Conservation (phyloP, 176 grass and related monocot genomes). For the Oryza rufipogon region DNA sequence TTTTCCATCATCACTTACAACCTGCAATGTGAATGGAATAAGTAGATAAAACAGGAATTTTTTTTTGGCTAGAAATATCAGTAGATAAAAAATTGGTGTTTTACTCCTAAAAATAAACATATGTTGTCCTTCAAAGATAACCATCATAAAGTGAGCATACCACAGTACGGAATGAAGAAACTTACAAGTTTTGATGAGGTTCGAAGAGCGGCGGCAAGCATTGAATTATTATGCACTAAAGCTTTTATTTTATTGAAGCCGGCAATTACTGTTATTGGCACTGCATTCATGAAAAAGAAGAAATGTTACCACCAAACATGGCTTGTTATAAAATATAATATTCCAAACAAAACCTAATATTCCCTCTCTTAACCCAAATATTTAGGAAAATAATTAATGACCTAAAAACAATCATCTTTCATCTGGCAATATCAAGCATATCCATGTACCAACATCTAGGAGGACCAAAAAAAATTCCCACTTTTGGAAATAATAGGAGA, state of each 20-base stretch:
- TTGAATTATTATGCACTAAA: conserved; percentile 63
- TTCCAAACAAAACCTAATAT: not conserved
- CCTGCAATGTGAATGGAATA: conserved; percentile 46
- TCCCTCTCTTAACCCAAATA: not conserved
- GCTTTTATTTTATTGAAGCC: conserved; percentile 98
- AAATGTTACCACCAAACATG: conserved; percentile 29
- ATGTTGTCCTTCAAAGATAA: not conserved
- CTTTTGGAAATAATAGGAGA: conserved; percentile 8
- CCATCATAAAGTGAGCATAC: not conserved
- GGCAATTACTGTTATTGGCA: conserved; percentile 91
- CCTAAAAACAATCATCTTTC: not conserved
- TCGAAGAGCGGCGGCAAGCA: conserved; percentile 77
- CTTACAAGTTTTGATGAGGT: conserved; percentile 93
- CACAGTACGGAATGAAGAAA: conserved; percentile 26
- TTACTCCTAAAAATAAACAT: not conserved
- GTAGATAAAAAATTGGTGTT: not conserved
- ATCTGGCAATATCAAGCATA: not conserved
- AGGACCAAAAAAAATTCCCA: not conserved
- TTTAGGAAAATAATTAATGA: not conserved
- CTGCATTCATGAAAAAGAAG: conserved; percentile 43
- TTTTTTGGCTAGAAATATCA: conserved; percentile 21
- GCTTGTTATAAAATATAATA: not conserved
- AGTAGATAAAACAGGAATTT: not conserved
- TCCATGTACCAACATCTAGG: not conserved
- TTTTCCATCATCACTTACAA: conserved; percentile 93